phyloP scores from a whole-genome alignment of 2,329 filamentous ascomycete genomes.

The Phialophora expanda region DNA sequence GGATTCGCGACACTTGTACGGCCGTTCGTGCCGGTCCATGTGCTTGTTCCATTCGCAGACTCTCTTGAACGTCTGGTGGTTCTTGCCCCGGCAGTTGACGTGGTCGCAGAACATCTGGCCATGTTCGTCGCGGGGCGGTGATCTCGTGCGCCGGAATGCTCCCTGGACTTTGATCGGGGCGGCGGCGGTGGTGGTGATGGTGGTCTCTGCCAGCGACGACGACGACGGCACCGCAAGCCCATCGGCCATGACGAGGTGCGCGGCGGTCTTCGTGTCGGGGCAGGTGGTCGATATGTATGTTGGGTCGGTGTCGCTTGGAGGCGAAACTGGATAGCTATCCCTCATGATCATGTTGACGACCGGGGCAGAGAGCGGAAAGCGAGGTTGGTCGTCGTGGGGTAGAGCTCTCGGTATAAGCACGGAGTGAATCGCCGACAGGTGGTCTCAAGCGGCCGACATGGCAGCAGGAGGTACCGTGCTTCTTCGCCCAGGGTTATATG shows the following conservation, averaged over 20 bases:
- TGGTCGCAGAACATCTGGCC: constrained; percentile 80
- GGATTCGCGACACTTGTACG: constrained; percentile 82
- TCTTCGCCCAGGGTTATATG: constrained; percentile 12
- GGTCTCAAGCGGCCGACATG: constrained; percentile 14
- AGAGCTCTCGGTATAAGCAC: not conserved
- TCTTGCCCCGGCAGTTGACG: constrained; percentile 68
- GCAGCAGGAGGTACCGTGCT: constrained; percentile 14
- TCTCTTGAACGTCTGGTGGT: constrained; percentile 70
- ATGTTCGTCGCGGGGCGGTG: constrained; percentile 65
- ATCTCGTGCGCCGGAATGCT: constrained; percentile 25
- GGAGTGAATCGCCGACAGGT: not conserved
- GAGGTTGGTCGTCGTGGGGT: constrained; percentile 5
- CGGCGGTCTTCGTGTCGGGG: constrained; percentile 22
- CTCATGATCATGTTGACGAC: constrained; percentile 24
- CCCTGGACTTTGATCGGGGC: constrained; percentile 12
- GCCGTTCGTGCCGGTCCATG: constrained; percentile 96
- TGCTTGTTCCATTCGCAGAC: constrained; percentile 98
- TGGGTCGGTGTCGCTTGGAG: constrained; percentile 26
- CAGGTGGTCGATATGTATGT: constrained; percentile 13
- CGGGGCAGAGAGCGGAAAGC: too few relatives aligned
- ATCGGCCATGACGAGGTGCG: constrained; percentile 24
- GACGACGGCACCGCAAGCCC: constrained; percentile 5
- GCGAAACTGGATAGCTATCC: constrained; percentile 30
- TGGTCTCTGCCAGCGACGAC: constrained; percentile 7
- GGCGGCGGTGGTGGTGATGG: not conserved